A percentile compares a stretch with the other conserved stretches of the same genome.
Conservation (phyloP, 169 alveolate genomes). For the Plasmodium falciparum region DNA sequence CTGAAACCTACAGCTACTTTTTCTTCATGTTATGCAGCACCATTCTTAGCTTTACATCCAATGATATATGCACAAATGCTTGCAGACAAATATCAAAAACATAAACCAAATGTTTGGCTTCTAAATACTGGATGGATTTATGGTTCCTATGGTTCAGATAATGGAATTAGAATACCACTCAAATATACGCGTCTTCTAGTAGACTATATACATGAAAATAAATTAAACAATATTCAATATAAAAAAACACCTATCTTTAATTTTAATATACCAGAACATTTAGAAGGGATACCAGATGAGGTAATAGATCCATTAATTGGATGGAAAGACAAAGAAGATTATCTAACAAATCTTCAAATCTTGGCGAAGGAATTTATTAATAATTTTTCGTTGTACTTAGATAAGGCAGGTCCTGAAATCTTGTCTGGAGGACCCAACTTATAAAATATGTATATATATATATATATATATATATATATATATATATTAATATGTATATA, state of each 20-base stretch:
- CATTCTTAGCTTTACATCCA: slow-evolving; percentile 96
- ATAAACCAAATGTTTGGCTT: slow-evolving; percentile 91
- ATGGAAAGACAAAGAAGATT: slow-evolving; percentile 91
- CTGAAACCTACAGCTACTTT: slow-evolving; percentile 95
- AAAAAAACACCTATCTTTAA: slow-evolving; percentile 90
- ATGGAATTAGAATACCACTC: slow-evolving; percentile 93
- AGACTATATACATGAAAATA: slow-evolving; percentile 93
- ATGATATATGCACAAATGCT: slow-evolving; percentile 92
- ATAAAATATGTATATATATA: too few species aligned
- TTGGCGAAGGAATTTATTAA: slow-evolving; percentile 88
- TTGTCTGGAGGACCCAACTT: slow-evolving; percentile 65
- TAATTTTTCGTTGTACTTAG: slow-evolving; percentile 88
- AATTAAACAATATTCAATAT: slow-evolving; percentile 78
- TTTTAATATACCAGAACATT: slow-evolving; percentile 87
- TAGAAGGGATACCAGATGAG: slow-evolving; percentile 89
- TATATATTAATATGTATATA: too few species aligned
- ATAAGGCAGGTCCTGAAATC: slow-evolving; percentile 58
- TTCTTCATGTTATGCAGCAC: slow-evolving; percentile 98
- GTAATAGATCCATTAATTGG: slow-evolving; percentile 89
- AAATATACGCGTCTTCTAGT: slow-evolving; percentile 92
- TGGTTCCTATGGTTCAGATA: slow-evolving; percentile 91
- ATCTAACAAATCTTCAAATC: slow-evolving; percentile 78
- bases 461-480: too few species aligned
- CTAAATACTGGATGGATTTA: slow-evolving; percentile 97
- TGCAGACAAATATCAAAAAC: slow-evolving; percentile 83